Evolutionary conservation across 495 filamentous ascomycete species (phyloP), one percentile per base, ranked within the genome.

Genomic region (Darksidea phi): DNA sequence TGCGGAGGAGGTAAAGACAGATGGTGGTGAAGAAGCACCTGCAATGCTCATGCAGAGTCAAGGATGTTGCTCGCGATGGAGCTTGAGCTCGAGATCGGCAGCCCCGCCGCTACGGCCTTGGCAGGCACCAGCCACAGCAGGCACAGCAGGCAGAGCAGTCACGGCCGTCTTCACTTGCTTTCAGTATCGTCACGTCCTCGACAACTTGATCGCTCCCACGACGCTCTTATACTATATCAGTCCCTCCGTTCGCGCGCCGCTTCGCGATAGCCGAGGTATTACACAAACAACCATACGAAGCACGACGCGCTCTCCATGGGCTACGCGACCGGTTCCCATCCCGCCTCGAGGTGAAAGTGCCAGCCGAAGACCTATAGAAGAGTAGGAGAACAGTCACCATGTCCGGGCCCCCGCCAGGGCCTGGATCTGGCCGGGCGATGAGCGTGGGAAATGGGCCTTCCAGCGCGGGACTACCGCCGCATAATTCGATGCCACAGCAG

Each of bases 391-490:
- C 49, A 56, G 18, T 54, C 55, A 49, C 34, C 38, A 70, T 70
- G 68, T 70, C 68, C 28, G 61, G 60, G 52, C 61, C 57, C 43
- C 61, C 61, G 15, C 54, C 51, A 17, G 67, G 64, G 24, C 58
- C 45, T 15, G 63, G 63, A 5, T 60, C 67, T 24, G 54, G 17
- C 5, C 48, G 68, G 32, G 66, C 61, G 36, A 59, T 61, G 52
- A 71, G 68, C 47, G 59, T 71, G 11, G 54, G 53, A 23, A 71
- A 71, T 47, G 68, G 66, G 8, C 68, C 68, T 49, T 62, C 79
- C 77, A 77, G 76, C 64, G 73, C 73, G 49, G 76, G 77, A 36
- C 80, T 85, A 72, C 76, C 79, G 63, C 74, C 77, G 41, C 81
- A 84, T 56, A 79, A 78, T 45, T 73, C 73, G n/a, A 73, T 78